Conservation (phyloP, 345 rosid genomes). For the Physaria fendleri region DNA sequence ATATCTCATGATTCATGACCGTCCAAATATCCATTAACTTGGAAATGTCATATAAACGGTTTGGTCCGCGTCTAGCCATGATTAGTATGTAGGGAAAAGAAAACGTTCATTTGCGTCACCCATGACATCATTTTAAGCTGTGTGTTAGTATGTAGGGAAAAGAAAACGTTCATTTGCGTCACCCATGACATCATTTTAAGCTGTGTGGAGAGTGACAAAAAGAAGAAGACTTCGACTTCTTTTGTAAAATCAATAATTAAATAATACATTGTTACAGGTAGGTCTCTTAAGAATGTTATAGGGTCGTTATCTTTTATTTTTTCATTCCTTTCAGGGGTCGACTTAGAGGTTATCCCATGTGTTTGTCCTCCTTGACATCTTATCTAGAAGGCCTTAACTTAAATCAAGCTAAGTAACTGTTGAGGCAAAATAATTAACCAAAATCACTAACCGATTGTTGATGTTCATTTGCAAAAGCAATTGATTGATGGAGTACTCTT, state of each 20-base stretch:
- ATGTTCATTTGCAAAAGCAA: background rate
- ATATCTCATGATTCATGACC: too few species aligned
- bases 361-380: conserved; percentile 18
- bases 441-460: conserved; percentile 12
- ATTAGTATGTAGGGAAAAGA: background rate
- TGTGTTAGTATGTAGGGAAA: conserved; percentile 20
- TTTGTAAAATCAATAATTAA: background rate
- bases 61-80: too few species aligned
- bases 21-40: too few species aligned
- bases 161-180: conserved; percentile 23
- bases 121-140: conserved; percentile 22
- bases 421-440: background rate
- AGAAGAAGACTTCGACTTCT: conserved; percentile 16
- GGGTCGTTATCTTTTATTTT: conserved; percentile 25
- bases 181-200: conserved; percentile 22
- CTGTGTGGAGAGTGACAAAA: conserved; percentile 22
- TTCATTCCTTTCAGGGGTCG: conserved; percentile 28
- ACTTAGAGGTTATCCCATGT: background rate
- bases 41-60: too few species aligned
- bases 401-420: background rate
- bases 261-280: background rate
- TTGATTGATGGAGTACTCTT: background rate
- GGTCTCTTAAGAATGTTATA: conserved; percentile 30
- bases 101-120: conserved; percentile 10
- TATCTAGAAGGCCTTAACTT: background rate